Conservation (phyloP, 1,139 yeast genomes). For the Taphrina flavorubra region DNA sequence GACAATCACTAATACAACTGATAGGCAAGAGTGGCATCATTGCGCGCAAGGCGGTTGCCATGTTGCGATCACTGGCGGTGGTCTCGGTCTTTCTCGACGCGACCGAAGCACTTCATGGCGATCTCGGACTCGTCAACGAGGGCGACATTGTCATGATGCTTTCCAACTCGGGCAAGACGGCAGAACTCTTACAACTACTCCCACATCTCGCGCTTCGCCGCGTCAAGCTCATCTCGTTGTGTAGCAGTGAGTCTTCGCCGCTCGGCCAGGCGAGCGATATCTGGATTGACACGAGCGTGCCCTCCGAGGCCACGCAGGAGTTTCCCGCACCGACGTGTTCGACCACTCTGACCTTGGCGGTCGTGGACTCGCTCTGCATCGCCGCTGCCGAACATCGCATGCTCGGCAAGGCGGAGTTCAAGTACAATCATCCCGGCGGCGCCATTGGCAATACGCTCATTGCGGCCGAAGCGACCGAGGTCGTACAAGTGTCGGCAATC, state of each 20-base stretch:
- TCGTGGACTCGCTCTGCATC: slow-evolving; percentile 70
- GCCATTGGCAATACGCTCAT: slow-evolving; percentile 67
- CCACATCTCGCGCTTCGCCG: slow-evolving; percentile 66
- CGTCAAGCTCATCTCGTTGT: slow-evolving; percentile 58
- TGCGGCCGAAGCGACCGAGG: background rate
- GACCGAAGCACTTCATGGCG: slow-evolving; percentile 89
- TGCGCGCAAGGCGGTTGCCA: slow-evolving; percentile 78
- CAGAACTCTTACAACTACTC: slow-evolving; percentile 67
- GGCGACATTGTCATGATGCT: slow-evolving; percentile 70
- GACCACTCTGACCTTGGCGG: slow-evolving; percentile 73
- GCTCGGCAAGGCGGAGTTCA: slow-evolving; percentile 53
- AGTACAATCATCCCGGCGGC: slow-evolving; percentile 85
- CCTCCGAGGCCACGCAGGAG: slow-evolving; percentile 61
- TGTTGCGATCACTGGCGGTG: slow-evolving; percentile 77
- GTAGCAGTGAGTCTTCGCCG: slow-evolving; percentile 61
- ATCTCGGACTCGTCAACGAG: slow-evolving; percentile 71
- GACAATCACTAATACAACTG: background rate
- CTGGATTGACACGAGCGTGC: slow-evolving; percentile 67
- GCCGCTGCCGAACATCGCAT: slow-evolving; percentile 37
- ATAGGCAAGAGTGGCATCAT: slow-evolving; percentile 83
- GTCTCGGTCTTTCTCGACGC: slow-evolving; percentile 76
- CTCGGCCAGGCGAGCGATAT: slow-evolving; percentile 59
- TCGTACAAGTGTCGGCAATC: background rate
- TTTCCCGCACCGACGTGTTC: slow-evolving; percentile 88
- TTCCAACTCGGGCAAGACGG: slow-evolving; percentile 83